phyloP scores from a whole-genome alignment of 163 green algal species.

The Trebouxiophyceae sp. region DNA sequence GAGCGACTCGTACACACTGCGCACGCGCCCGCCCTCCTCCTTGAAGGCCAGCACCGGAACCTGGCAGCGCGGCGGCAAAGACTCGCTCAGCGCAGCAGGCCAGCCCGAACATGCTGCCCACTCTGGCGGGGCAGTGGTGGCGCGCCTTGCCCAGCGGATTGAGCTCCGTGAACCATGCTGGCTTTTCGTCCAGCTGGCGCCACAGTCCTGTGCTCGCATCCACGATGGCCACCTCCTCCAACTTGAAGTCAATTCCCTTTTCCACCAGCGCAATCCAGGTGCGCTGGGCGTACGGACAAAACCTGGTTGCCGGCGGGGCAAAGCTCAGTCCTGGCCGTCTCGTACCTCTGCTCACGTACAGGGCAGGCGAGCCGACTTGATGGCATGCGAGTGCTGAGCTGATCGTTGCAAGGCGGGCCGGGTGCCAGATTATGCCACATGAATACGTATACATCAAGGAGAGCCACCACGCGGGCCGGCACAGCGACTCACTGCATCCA shows the following conservation, averaged over 20 bases:
- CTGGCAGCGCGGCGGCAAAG: background rate
- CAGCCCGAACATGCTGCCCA: background rate
- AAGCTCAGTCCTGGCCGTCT: background rate
- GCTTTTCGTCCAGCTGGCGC: conserved; percentile 20
- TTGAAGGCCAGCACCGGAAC: conserved; percentile 16
- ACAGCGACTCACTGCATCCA: background rate
- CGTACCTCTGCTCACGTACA: background rate
- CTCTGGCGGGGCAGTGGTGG: background rate
- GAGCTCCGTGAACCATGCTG: conserved; percentile 31
- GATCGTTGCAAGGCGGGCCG: background rate
- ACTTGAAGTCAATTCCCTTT: conserved; percentile 16
- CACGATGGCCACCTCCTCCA: conserved; percentile 24
- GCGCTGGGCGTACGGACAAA: conserved; percentile 32
- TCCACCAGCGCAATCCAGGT: conserved; percentile 23
- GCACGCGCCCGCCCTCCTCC: conserved; percentile 1
- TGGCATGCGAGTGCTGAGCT: background rate
- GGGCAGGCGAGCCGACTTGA: background rate
- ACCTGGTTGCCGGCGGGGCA: conserved; percentile 9
- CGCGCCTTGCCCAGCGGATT: conserved; percentile 25
- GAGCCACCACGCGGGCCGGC: background rate
- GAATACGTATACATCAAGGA: background rate
- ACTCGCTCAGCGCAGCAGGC: background rate
- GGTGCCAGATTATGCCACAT: background rate
- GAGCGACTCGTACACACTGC: conserved; percentile 18
- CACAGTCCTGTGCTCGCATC: conserved; percentile 23